Evolutionary conservation across 2,329 filamentous ascomycete genomes (phyloP).

Genomic region (Xylariales sp.): DNA sequence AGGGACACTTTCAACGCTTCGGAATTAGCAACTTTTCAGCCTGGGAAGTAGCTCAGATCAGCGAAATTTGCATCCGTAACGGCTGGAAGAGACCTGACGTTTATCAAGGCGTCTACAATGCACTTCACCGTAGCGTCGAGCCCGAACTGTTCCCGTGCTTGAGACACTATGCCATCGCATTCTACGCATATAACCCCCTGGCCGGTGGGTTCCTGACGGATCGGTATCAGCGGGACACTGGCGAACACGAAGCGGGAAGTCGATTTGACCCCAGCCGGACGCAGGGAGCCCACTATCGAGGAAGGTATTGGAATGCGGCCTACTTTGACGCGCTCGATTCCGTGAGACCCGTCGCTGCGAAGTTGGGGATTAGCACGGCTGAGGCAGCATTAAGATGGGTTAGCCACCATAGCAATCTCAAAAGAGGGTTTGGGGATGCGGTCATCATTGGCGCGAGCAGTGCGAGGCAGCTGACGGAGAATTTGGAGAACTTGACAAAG

Average conservation of each 20-base stretch:
- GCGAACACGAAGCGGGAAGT: constrained; percentile 2
- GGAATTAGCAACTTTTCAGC: constrained; percentile 42
- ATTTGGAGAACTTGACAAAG: constrained; percentile 2
- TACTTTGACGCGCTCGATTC: constrained; percentile 10
- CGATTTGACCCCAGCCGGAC: constrained; percentile 6
- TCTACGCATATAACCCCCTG: constrained; percentile 35
- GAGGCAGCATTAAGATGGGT: constrained; percentile 11
- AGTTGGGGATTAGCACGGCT: constrained; percentile 6
- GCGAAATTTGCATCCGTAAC: constrained; percentile 36
- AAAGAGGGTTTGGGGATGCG: constrained; percentile 5
- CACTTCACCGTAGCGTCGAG: constrained; percentile 36
- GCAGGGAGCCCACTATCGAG: constrained; percentile 3
- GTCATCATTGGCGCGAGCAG: constrained; percentile 8
- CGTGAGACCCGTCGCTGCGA: constrained; percentile 1
- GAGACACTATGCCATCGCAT: constrained; percentile 35
- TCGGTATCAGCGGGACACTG: constrained; percentile 2
- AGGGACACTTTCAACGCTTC: constrained; percentile 39
- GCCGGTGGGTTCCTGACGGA: constrained; percentile 11
- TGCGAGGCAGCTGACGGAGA: constrained; percentile 5
- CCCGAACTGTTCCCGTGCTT: constrained; percentile 36
- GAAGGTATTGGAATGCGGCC: constrained; percentile 7
- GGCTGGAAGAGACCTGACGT: constrained; percentile 37
- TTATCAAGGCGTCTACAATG: constrained; percentile 45
- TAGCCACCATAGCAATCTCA: constrained; percentile 5
- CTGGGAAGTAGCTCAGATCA: constrained; percentile 37